Base-by-base conservation (phyloP, 202 grass and related monocot genomes). In the Zizania palustris region DNA sequence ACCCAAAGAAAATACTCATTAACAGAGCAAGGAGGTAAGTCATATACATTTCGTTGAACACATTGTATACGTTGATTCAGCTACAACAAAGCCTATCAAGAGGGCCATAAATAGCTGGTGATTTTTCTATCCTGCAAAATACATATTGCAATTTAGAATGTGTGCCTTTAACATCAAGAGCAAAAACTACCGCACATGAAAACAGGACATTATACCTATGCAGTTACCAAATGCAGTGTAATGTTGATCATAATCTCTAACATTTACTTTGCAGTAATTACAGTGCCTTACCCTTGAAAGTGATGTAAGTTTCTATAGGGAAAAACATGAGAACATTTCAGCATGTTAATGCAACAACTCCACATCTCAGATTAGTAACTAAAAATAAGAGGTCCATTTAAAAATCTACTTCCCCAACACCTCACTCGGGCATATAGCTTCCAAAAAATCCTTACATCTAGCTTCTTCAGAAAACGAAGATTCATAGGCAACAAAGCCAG, bases 201-300 rank as follows among this genome's bases (percentile, higher is more conserved):
- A 56, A 7, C n/a, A 54, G 36, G 78, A 74, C 43, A 59, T 51
- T 64, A 40, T 87, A 99, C 96, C 96, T 81, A 99, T 95, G 81
- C 96, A 99, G 82, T 92, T 99, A 62, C 91, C 92, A 89, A 99
- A 95, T 72, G 92, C 96, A 75, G 96, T 85, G 45, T 89, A 99
- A 79, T 99, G 92, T 55, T 99, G 92, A 41, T 99, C 96, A 69
- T 95, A 99, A 75, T 83, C 91, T 79, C 83, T 90, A 85, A 93
- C 75, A 58, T 82, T 85, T 82, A 80, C 75, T 82, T 93, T 95
- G 74, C 92, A 99, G 55, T 58, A 88, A 41, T 74, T 90, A 73
- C 96, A 99, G 48, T 95, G 71, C 60, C 96, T 95, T 57, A 95
- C 62, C 67, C 91, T 87, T 83, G 89, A 85, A 67, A 92, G 87